Base-by-base conservation (phyloP, 106 monocot species). In the Dendrobium catenatum region DNA sequence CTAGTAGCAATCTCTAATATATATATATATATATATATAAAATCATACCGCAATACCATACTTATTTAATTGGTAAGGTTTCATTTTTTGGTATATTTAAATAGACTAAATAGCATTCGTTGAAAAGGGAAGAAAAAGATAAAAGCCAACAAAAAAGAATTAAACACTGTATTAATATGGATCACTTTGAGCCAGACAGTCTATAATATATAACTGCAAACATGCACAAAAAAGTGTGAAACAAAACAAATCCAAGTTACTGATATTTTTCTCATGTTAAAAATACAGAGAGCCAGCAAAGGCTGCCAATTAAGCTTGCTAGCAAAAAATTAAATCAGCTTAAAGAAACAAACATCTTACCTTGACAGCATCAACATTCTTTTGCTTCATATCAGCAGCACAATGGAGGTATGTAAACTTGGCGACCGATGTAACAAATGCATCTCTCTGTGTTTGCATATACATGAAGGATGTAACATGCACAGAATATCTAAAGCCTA, bases 361-460 rank as follows among this genome's bases (percentile, higher is more conserved):
- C 93, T 99, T 99, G 48, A 99, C 88, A 82, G 99, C 99, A 90
- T 99, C 99, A 80, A 95, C 89, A 88, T 99, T 99, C 83, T 99
- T 99, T 87, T 99, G 95, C 81, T 93, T 99, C 93, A 99, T 99
- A 78, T 99, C 95, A 41, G 95, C 95, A 77, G 89, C 99, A 91
- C 86, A 88, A 61, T 95, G 99, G 44, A 99, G 88, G 79, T 90
- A 93, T 5, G 99, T 99, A 84, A 99, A 95, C 83, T 99, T 99
- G 10, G 99, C 95, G 19, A 99, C 91, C 76, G 99, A 95, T 73
- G 99, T 99, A 82, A 99, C 99, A 86, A 93, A 99, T 31, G 99
- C 99, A 90, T 99, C 99, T 82, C 99, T 86, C 78, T 95, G 99
- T 58, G 99, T 99, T 78, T 95, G 95, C 99, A 99, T 99, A 56